Evolutionary conservation across 148 eudicot genomes (phyloP), one percentile per base, ranked within the genome.

Genomic region (Fallopia convolvulus): DNA sequence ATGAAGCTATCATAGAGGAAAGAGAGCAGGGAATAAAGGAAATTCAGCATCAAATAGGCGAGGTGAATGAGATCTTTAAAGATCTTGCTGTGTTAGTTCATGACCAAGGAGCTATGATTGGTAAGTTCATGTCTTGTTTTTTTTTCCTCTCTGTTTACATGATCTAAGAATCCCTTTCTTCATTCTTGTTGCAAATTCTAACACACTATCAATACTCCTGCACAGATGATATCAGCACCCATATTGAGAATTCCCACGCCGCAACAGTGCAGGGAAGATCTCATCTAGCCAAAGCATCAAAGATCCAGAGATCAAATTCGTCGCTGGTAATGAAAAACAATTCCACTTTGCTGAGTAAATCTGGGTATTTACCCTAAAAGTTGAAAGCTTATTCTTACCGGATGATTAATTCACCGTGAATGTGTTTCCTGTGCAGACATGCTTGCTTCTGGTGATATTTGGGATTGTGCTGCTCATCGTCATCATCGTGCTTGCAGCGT

Each of bases 71-170:
- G 82, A 92, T 92, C 53, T 87, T 92, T 80, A 92, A 92, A 79
- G 97, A 92, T 78, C 91, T 92, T 50, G 93, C 92, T n/a, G 97
- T 89, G 46, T 85, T 91, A 52, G 97, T 91, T 65, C 93, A 91
- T 70, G 93, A 91, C 71, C 97, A 91, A 87, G 91, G 97, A 84
- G 78, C 82, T 80, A 83, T 91, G 87, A 91, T 91, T 55, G 97
- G 97, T 89, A 77, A 77, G 83, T 46, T 46, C 48, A 18, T 30
- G 49, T 71, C 39, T 36, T 36, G 39, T 36, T 36, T 36, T 36
- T 36, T 36, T 36, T 36, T 2, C 30, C 30, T 26, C 30, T 36
- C 4, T 2, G 3, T 33, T 1, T 36, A 36, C 39, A 72, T 11
- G 30, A 40, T n/a, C 48, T 40, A 7, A n/a, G 30, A 72, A n/a